These are phyloP conservation scores for Maudiozyma humilis DNA, from an alignment of 1,139 yeast genomes.

Conservation along the genomic window DNA sequence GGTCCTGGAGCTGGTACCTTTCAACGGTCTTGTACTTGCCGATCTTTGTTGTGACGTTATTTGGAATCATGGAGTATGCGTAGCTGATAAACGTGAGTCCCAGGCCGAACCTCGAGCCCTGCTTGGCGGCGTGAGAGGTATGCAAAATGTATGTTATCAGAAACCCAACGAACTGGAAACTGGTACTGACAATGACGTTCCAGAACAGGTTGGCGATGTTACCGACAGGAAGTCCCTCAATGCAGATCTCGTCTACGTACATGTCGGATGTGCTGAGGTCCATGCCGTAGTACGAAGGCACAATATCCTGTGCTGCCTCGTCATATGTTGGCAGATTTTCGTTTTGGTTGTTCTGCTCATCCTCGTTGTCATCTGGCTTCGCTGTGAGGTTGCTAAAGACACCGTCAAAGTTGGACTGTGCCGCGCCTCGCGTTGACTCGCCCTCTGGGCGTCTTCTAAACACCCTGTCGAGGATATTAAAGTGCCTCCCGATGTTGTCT, in stretches of 20 bases:
- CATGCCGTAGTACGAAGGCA: slow-evolving; percentile 97
- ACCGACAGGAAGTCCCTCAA: slow-evolving; percentile 96
- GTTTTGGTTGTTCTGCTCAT: slow-evolving; percentile 29
- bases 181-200: slow-evolving; percentile 80
- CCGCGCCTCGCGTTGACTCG: slow-evolving; percentile 6
- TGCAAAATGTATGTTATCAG: slow-evolving; percentile 82
- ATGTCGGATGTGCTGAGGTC: slow-evolving; percentile 57
- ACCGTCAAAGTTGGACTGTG: slow-evolving; percentile 51
- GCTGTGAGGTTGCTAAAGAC: slow-evolving; percentile 89
- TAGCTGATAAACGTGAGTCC: slow-evolving; percentile 77
- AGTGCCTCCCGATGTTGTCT: slow-evolving; percentile 27
- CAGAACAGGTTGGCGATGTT: slow-evolving; percentile 77
- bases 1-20: slow-evolving; percentile 42
- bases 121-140: slow-evolving; percentile 95
- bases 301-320: slow-evolving; percentile 89
- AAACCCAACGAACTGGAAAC: slow-evolving; percentile 92
- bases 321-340: slow-evolving; percentile 88
- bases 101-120: slow-evolving; percentile 88
- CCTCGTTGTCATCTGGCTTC: slow-evolving; percentile 48
- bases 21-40: slow-evolving; percentile 32
- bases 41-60: slow-evolving; percentile 32
- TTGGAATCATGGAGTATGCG: slow-evolving; percentile 67
- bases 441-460: slow-evolving; percentile 21
- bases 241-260: slow-evolving; percentile 78
- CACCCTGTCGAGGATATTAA: slow-evolving; percentile 34